Base-by-base conservation (phyloP, 805 yeast species). In the Maudiozyma saulgeensis region DNA sequence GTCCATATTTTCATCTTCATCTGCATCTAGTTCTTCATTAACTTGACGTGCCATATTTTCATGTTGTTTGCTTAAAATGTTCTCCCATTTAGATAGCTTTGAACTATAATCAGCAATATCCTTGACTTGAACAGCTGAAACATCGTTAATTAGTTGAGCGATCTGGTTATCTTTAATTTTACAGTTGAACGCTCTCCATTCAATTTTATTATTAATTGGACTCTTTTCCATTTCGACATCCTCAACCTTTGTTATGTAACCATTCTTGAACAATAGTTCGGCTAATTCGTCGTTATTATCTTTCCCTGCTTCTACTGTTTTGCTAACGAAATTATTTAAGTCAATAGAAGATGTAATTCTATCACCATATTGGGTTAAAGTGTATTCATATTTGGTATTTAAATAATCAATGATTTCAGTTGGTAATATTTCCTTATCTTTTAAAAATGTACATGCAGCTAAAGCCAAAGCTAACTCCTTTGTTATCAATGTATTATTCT, bases 161-260 rank as follows among this genome's bases (percentile, higher is more conserved):
- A 88, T 72, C 52, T 87, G 88, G 46, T 87, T 84, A 55, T 87
- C 87, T 52, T 74, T 70, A 23, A 90, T 70, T 6, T 61, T 60
- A 0, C 96, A 96, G 9, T 73, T 68, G 62, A 81, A 81, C 18
- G 75, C 70, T 55, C 87, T 70, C 78, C 84, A 82, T 46, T 72
- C 58, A 23, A 84, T 66, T 38, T 71, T 72, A 44, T 75, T 77
- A 6, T 75, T 64, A 26, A 76, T 71, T 46, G 62, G 60, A n/a
- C 23, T 16, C 16, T 38, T 58, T 19, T 52, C 53, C 50, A 47
- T 45, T 13, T 48, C 46, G 16, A 42, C 45, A 28, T 49, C 52
- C 38, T 47, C 43, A 21, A 48, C 16, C 6, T 58, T 57, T 13
- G 56, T 60, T 5, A 40, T 50, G 38, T 62, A 57, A 18, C 64